Evolutionary conservation across 306 rosid genomes (phyloP).

Genomic region (Abrus precatorius): DNA sequence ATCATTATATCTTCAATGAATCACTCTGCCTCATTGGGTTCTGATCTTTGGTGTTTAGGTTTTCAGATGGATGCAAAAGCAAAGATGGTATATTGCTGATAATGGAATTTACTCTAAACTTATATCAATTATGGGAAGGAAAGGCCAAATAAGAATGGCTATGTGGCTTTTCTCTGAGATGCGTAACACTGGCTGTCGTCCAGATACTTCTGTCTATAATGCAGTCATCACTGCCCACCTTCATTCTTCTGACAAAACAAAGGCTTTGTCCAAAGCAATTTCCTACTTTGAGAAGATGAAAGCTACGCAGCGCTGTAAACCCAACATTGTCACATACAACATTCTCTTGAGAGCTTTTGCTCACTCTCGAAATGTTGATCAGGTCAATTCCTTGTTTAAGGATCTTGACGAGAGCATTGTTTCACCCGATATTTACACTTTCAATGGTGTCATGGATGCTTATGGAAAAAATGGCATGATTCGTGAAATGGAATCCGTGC

Average conservation of each 20-base stretch:
- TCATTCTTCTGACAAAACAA: slow-evolving; percentile 74
- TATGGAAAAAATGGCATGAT: slow-evolving; percentile 90
- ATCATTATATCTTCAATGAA: not conserved
- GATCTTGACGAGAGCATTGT: slow-evolving; percentile 85
- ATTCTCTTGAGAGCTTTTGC: slow-evolving; percentile 91
- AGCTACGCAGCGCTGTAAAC: slow-evolving; percentile 86
- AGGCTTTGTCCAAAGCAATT: slow-evolving; percentile 82
- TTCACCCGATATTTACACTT: slow-evolving; percentile 82
- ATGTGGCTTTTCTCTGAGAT: slow-evolving; percentile 99
- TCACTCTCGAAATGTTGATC: slow-evolving; percentile 71
- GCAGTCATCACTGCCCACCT: slow-evolving; percentile 93
- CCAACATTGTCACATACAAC: slow-evolving; percentile 86
- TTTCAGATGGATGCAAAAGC: slow-evolving; percentile 99
- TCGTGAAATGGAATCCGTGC: slow-evolving; percentile 85
- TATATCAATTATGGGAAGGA: slow-evolving; percentile 90
- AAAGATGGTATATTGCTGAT: slow-evolving; percentile 92
- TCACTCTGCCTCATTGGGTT: slow-evolving; percentile 37
- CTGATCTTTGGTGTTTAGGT: slow-evolving; percentile 67
- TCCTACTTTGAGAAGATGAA: slow-evolving; percentile 94
- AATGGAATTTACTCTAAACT: slow-evolving; percentile 91
- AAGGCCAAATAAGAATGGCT: slow-evolving; percentile 91
- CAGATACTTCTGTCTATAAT: slow-evolving; percentile 92
- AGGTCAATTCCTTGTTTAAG: slow-evolving; percentile 75
- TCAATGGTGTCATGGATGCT: slow-evolving; percentile 97
- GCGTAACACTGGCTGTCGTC: slow-evolving; percentile 87